Conservation (phyloP, 2,329 filamentous ascomycete genomes). For the Fusarium agapanthi region DNA sequence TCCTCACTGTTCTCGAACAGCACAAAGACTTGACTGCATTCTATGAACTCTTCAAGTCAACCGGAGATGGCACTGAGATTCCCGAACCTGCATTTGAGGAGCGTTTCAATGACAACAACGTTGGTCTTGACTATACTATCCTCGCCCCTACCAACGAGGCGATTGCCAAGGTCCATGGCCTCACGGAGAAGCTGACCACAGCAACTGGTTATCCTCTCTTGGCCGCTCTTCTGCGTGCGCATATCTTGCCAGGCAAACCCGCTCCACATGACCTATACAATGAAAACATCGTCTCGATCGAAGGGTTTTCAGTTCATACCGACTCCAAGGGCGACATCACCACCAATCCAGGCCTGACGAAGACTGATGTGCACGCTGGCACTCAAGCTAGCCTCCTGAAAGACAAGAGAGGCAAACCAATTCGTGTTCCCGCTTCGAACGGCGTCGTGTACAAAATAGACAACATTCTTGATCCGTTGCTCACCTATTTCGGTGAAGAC, state of each 20-base stretch:
- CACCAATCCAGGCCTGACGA: background rate
- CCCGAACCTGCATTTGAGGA: background rate
- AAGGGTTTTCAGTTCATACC: background rate
- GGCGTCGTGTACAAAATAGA: background rate
- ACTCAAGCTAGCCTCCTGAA: background rate
- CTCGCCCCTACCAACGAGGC: background rate
- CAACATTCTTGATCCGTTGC: background rate
- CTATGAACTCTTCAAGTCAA: background rate
- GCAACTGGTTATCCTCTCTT: background rate
- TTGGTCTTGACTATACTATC: background rate
- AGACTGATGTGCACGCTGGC: background rate
- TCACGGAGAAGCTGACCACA: background rate
- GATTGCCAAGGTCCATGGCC: background rate
- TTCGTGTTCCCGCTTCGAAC: background rate
- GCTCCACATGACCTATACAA: background rate
- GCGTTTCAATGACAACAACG: background rate
- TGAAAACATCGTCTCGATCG: background rate
- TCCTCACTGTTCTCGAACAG: background rate
- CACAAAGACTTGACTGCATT: background rate
- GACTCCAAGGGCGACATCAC: background rate
- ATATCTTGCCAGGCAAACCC: background rate
- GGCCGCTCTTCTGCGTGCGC: background rate
- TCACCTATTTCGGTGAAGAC: background rate
- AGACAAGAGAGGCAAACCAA: background rate
- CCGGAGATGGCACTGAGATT: background rate